Conservation (phyloP, 208 protist genomes). For the Trypanosoma lewisi region DNA sequence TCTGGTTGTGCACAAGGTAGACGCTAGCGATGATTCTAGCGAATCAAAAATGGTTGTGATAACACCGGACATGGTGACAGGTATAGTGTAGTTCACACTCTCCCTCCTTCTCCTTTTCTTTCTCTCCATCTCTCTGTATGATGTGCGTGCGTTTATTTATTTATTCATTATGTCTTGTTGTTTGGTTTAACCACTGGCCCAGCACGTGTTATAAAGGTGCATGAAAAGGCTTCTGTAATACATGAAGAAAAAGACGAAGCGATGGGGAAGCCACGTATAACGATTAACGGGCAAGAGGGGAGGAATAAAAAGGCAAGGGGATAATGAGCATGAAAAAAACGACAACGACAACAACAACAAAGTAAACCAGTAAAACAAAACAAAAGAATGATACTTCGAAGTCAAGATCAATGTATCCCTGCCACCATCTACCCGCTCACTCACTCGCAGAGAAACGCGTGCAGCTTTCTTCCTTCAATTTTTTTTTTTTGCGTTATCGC, state of each 20-base stretch:
- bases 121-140: slow-evolving; percentile 10
- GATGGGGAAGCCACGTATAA: background rate
- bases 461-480: too few relatives aligned
- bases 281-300: background rate
- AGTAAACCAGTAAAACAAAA: slow-evolving; percentile 1
- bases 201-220: too few relatives aligned
- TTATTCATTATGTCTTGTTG: too few relatives aligned
- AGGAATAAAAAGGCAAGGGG: background rate
- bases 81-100: slow-evolving; percentile 7
- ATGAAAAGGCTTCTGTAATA: too few relatives aligned
- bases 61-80: slow-evolving; percentile 22
- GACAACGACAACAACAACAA: background rate
- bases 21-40: slow-evolving; percentile 11
- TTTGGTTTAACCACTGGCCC: too few relatives aligned
- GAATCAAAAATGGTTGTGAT: slow-evolving; percentile 16
- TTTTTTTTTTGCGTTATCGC: too few relatives aligned
- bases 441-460: too few relatives aligned
- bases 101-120: slow-evolving; percentile 6
- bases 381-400: background rate
- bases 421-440: background rate
- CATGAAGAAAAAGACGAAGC: background rate
- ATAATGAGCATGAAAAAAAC: background rate
- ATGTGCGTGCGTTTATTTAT: too few relatives aligned
- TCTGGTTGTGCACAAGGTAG: slow-evolving; percentile 14
- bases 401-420: too few relatives aligned